phyloP scores from a whole-genome alignment of 1,284 basidiomycete species.

The Salmacisia buchloeana region DNA sequence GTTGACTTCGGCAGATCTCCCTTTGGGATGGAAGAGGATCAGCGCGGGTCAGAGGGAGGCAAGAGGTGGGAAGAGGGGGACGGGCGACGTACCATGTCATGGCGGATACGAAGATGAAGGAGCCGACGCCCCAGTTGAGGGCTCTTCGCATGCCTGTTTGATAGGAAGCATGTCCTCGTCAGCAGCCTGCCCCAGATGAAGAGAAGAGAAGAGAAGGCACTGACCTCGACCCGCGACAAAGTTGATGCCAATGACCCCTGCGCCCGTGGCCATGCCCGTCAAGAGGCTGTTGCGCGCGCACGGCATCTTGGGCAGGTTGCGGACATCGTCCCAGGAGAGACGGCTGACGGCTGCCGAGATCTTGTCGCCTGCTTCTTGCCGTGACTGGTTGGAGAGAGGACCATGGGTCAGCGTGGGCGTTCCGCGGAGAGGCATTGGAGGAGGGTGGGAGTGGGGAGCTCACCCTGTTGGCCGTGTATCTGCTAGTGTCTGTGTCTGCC shows the following conservation, averaged over 20 bases:
- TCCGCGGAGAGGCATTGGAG: no score
- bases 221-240: slow-evolving; percentile 24
- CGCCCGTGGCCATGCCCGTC: slow-evolving; percentile 31
- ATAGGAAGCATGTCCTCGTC: not conserved
- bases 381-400: no score
- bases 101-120: slow-evolving; percentile 25
- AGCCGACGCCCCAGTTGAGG: slow-evolving; percentile 33
- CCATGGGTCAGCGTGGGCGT: no score
- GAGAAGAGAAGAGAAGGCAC: not conserved
- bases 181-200: not conserved
- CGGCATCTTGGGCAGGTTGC: slow-evolving; percentile 20
- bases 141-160: slow-evolving; percentile 18
- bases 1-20: slow-evolving; percentile 26
- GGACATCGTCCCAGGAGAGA: slow-evolving; percentile 21
- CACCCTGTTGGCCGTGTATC: no score
- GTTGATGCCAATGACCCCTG: slow-evolving; percentile 26
- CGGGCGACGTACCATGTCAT: slow-evolving; percentile 16
- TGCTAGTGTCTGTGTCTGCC: no score
- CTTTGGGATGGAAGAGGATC: not conserved
- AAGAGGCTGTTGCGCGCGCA: slow-evolving; percentile 25
- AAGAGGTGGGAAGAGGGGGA: not conserved
- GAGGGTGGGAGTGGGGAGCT: no score
- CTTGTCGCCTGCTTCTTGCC: not conserved
- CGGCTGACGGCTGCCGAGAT: slow-evolving; percentile 15
- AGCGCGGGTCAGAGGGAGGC: not conserved